A percentile compares a stretch with the other conserved stretches of the same genome.
phyloP scores from a whole-genome alignment of 139 green algal genomes.

The Chlamydomonas asymmetrica region DNA sequence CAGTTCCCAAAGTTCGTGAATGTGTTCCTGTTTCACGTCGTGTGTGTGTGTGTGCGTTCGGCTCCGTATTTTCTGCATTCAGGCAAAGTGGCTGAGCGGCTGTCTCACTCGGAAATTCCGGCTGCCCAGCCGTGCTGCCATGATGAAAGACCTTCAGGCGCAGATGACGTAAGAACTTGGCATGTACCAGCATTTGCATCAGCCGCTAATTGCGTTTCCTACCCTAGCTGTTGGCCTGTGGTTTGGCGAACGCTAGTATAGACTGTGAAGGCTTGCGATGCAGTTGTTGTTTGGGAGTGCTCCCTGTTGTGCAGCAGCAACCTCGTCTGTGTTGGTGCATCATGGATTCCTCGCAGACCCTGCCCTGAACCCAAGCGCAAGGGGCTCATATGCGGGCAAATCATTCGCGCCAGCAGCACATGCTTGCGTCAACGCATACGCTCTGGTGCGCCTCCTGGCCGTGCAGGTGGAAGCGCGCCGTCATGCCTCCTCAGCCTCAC shows the following conservation, averaged over 20 bases:
- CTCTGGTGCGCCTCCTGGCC: not conserved
- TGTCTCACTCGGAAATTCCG: not conserved
- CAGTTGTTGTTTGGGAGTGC: not conserved
- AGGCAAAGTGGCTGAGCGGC: too few species aligned
- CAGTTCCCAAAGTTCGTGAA: not conserved
- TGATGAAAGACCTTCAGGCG: constrained; percentile 18
- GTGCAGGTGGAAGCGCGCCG: constrained; percentile 10
- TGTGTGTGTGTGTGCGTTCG: not conserved
- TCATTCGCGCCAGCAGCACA: not conserved
- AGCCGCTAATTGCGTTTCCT: not conserved
- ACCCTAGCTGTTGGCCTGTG: not conserved
- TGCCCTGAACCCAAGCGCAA: not conserved
- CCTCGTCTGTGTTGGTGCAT: not conserved
- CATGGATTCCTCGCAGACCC: not conserved
- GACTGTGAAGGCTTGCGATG: not conserved
- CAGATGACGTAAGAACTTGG: constrained; percentile 7
- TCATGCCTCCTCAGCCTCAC: constrained; percentile 9
- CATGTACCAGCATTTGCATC: not conserved
- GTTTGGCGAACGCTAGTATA: not conserved
- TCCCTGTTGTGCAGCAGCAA: not conserved
- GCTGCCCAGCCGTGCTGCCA: not conserved
- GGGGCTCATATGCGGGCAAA: not conserved
- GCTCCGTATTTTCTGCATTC: not conserved
- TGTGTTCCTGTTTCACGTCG: not conserved
- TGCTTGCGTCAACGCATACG: not conserved